phyloP scores from a whole-genome alignment of 805 yeast species.

The Candida insectorum region DNA sequence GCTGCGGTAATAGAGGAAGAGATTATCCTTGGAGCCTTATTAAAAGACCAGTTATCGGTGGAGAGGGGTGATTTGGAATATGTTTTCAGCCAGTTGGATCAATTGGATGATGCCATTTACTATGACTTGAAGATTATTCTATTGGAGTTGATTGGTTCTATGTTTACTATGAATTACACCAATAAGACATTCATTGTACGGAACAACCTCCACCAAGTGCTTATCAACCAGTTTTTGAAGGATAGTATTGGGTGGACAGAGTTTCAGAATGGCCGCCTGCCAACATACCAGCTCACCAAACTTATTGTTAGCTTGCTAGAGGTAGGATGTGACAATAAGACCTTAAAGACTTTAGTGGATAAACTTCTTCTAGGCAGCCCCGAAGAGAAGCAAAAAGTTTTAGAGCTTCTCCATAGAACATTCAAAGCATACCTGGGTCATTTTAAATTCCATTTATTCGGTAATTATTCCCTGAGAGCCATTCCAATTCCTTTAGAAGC shows the following conservation, averaged over 20 bases:
- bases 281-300: conserved; percentile 18
- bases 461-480: conserved; percentile 13
- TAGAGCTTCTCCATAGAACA: conserved; percentile 21
- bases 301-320: conserved; percentile 26
- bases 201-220: conserved; percentile 14
- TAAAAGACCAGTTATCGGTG: conserved; percentile 4
- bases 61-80: conserved; percentile 1
- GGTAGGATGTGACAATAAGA: conserved; percentile 29
- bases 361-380: no score
- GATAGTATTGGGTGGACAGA: no score
- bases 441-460: conserved; percentile 27
- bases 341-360: conserved; percentile 16
- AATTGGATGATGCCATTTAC: conserved; percentile 22
- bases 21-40: conserved; percentile 14
- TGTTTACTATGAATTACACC: conserved; percentile 20
- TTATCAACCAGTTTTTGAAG: conserved; percentile 19
- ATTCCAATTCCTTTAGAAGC: conserved; percentile 20
- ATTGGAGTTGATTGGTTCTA: conserved; percentile 19
- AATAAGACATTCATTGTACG: conserved; percentile 21
- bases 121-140: conserved; percentile 27
- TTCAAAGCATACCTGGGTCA: conserved; percentile 21
- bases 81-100: conserved; percentile 14
- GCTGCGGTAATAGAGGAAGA: conserved; percentile 22
- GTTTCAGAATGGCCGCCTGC: no score
- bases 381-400: conserved; percentile 13